phyloP scores from a whole-genome alignment of 805 yeast species.

The Wickerhamiella lipophila region DNA sequence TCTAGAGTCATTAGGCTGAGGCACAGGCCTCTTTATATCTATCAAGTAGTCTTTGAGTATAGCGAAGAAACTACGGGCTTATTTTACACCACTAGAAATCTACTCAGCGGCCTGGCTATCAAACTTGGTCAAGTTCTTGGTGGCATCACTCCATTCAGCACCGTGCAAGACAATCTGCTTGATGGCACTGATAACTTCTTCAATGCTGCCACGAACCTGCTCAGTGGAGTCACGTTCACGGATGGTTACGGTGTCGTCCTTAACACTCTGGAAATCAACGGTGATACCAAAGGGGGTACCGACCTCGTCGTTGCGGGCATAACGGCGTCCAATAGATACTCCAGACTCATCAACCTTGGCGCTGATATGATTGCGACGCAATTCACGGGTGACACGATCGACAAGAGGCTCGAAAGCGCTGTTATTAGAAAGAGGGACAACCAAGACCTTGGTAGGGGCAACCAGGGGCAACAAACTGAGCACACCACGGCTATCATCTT shows the following conservation, averaged over 20 bases:
- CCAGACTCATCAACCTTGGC: slow-evolving; percentile 95
- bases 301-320: slow-evolving; percentile 94
- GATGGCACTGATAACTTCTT: slow-evolving; percentile 57
- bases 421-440: slow-evolving; percentile 86
- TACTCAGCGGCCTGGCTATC: slow-evolving; percentile 47
- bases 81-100: neutral
- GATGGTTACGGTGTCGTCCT: slow-evolving; percentile 78
- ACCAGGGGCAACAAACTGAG: slow-evolving; percentile 87
- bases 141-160: slow-evolving; percentile 75
- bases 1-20: too few species aligned
- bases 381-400: slow-evolving; percentile 49
- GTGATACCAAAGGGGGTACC: slow-evolving; percentile 99
- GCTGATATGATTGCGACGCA: slow-evolving; percentile 75
- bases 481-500: slow-evolving; percentile 75
- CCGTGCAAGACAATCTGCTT: slow-evolving; percentile 63
- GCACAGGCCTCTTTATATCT: neutral
- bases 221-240: slow-evolving; percentile 96
- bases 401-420: slow-evolving; percentile 67
- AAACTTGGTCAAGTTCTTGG: slow-evolving; percentile 55
- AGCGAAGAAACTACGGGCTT: too few species aligned
- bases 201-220: slow-evolving; percentile 86
- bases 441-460: slow-evolving; percentile 93
- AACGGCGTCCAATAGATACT: slow-evolving; percentile 95
- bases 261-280: slow-evolving; percentile 83
- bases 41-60: too few species aligned